Conservation (phyloP, 2,329 filamentous ascomycete genomes). For the Paecilomyces fulvus region DNA sequence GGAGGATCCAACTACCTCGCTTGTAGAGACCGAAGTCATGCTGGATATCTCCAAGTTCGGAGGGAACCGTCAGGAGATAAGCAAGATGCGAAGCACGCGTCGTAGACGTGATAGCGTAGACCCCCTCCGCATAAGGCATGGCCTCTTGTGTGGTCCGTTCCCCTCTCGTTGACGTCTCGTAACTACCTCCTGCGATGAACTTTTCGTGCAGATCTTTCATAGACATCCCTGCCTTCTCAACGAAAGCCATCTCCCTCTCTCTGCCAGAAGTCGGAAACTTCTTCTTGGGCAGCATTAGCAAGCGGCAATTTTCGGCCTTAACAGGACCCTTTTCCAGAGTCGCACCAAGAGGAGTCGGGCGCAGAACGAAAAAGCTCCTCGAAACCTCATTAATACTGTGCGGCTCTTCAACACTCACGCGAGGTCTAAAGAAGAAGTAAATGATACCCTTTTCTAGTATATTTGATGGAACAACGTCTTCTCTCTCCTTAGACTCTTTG, state of each 20-base stretch:
- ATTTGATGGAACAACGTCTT: conserved; percentile 46
- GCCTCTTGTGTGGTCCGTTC: conserved; percentile 60
- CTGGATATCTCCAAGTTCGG: conserved; percentile 62
- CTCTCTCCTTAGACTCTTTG: conserved; percentile 42
- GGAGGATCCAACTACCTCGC: conserved; percentile 69
- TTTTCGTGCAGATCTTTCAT: conserved; percentile 63
- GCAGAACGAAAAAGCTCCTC: conserved; percentile 70
- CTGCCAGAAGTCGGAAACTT: conserved; percentile 59
- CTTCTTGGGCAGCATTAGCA: conserved; percentile 79
- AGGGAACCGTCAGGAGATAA: conserved; percentile 70
- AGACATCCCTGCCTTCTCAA: conserved; percentile 62
- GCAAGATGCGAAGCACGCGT: conserved; percentile 66
- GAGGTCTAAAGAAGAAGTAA: conserved; percentile 80
- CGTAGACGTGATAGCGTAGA: conserved; percentile 71
- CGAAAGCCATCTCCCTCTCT: conserved; percentile 73
- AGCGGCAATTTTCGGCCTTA: conserved; percentile 53
- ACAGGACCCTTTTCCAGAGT: conserved; percentile 54
- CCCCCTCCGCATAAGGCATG: conserved; percentile 70
- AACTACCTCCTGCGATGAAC: conserved; percentile 59
- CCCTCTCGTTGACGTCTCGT: conserved; percentile 68
- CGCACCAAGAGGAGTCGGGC: conserved; percentile 62
- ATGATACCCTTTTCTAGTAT: conserved; percentile 82
- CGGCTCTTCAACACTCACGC: conserved; percentile 65
- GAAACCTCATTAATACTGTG: conserved; percentile 63
- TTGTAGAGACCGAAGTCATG: conserved; percentile 62